Evolutionary conservation across 306 rosid species (phyloP).

Genomic region (Pyrus bretschneideri): DNA sequence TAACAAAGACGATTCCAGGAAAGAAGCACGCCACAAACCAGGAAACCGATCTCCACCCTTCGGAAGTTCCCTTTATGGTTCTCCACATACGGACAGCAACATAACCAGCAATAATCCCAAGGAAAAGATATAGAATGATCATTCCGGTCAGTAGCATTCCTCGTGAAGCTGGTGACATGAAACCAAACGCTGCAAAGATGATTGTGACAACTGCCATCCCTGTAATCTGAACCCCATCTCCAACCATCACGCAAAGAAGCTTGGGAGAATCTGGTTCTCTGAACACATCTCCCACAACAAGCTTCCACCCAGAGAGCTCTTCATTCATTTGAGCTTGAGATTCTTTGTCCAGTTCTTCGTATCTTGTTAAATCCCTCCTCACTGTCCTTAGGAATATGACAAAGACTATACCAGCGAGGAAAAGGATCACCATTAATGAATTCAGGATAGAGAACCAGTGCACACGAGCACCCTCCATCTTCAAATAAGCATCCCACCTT

Average conservation of each 20-base stretch:
- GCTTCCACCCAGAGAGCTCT: constrained; percentile 99
- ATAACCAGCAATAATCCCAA: constrained; percentile 83
- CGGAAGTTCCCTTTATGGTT: constrained; percentile 80
- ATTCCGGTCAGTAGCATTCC: constrained; percentile 93
- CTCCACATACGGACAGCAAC: constrained; percentile 91
- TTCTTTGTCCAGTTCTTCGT: constrained; percentile 94
- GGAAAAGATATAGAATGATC: constrained; percentile 88
- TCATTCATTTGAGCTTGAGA: constrained; percentile 96
- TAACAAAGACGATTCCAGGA: constrained; percentile 77
- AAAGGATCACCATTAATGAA: constrained; percentile 79
- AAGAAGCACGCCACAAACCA: constrained; percentile 86
- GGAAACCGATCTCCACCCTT: constrained; percentile 83
- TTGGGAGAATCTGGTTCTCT: constrained; percentile 76
- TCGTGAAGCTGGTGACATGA: constrained; percentile 69
- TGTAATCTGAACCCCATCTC: constrained; percentile 86
- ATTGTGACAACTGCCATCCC: constrained; percentile 92
- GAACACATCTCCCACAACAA: constrained; percentile 96
- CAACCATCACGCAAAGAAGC: constrained; percentile 94
- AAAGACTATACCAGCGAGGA: constrained; percentile 93
- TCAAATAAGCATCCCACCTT: constrained; percentile 95
- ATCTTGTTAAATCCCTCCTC: constrained; percentile 91
- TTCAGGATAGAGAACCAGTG: constrained; percentile 79
- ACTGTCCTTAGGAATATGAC: constrained; percentile 87
- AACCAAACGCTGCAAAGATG: constrained; percentile 84
- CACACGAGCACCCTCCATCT: constrained; percentile 94